Evolutionary conservation across 176 grass and related monocot species (phyloP).

Genomic region (Poa annua): DNA sequence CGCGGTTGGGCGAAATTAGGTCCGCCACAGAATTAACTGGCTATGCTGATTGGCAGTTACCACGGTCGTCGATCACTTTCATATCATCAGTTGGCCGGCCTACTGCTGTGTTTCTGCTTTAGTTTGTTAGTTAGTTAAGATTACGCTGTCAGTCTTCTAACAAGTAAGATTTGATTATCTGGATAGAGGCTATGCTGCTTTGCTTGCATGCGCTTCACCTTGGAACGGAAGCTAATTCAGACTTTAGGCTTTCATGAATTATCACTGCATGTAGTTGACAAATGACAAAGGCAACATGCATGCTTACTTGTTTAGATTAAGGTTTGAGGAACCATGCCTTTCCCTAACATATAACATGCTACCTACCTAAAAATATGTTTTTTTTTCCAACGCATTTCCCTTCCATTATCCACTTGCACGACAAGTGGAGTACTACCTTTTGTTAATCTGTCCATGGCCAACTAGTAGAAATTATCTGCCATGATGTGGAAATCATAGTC

Average conservation of each 20-base stretch:
- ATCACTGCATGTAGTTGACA: conserved; percentile 3
- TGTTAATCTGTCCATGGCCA: not conserved
- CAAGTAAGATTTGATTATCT: no score
- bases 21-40: conserved; percentile 29
- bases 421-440: not conserved
- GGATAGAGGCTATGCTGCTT: no score
- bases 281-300: not conserved
- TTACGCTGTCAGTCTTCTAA: no score
- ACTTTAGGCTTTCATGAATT: not conserved
- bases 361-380: not conserved
- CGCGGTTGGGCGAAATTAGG: conserved; percentile 56
- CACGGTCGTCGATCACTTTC: not conserved
- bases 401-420: conserved; percentile 23
- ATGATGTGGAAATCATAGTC: not conserved
- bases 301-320: not conserved
- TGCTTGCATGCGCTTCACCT: no score
- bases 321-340: not conserved
- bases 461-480: not conserved
- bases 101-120: no score
- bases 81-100: no score
- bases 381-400: not conserved
- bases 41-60: conserved; percentile 9
- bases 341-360: not conserved
- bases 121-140: no score
- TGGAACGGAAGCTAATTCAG: no score